phyloP scores from a whole-genome alignment of 2,329 filamentous ascomycete genomes.

The Fusarium coicis region DNA sequence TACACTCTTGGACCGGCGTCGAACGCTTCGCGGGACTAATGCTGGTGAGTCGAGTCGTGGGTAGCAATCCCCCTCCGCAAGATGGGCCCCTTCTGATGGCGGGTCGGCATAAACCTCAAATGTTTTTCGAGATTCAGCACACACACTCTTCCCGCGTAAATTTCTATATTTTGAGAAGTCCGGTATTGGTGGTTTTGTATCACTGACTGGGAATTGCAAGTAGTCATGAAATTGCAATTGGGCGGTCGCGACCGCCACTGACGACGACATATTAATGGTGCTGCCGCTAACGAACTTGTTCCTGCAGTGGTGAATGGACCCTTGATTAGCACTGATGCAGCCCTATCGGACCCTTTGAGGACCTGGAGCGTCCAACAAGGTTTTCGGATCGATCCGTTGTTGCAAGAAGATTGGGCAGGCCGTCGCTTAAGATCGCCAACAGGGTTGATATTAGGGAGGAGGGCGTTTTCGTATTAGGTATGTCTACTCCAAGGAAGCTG shows the following conservation, averaged over 20 bases:
- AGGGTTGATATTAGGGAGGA: slow-evolving; percentile 24
- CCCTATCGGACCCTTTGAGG: slow-evolving; percentile 32
- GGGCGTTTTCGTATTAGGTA: slow-evolving; percentile 4
- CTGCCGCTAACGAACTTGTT: slow-evolving; percentile 27
- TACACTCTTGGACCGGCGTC: slow-evolving; percentile 44
- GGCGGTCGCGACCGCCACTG: slow-evolving; percentile 15
- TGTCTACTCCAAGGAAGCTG: neutral
- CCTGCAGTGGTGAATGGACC: slow-evolving; percentile 35
- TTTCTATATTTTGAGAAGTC: slow-evolving; percentile 47
- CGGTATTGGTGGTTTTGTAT: slow-evolving; percentile 31
- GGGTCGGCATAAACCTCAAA: slow-evolving; percentile 45
- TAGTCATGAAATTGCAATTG: slow-evolving; percentile 31
- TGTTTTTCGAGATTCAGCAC: slow-evolving; percentile 38
- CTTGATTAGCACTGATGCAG: slow-evolving; percentile 34
- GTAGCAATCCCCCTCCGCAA: slow-evolving; percentile 37
- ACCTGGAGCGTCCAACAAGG: slow-evolving; percentile 25
- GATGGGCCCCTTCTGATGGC: slow-evolving; percentile 17
- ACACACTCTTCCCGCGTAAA: slow-evolving; percentile 51
- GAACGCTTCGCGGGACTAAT: slow-evolving; percentile 13
- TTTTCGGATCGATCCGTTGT: slow-evolving; percentile 30
- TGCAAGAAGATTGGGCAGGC: slow-evolving; percentile 20
- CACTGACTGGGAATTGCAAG: slow-evolving; percentile 19
- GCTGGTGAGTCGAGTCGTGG: slow-evolving; percentile 40
- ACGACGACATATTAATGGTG: slow-evolving; percentile 24
- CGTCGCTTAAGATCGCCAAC: slow-evolving; percentile 27